Base-by-base conservation (phyloP, 140 eudicot species). In the Ambrosia hybrid region DNA sequence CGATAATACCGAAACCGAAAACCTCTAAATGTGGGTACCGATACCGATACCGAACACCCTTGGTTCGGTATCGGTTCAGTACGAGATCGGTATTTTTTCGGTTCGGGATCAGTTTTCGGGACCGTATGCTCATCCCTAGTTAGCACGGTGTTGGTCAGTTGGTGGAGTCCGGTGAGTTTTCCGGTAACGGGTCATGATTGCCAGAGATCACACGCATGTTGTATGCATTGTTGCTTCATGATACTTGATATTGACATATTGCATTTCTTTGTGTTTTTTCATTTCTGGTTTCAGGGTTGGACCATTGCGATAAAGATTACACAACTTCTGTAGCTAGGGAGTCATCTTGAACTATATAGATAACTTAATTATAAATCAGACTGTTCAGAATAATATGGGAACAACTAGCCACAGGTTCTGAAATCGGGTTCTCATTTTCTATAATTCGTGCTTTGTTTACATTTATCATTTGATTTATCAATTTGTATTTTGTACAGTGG, bases 401-500 rank as follows among this genome's bases (percentile, higher is more conserved):
- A 64, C 68, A 34, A 45, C 9, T 78, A 56, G 6, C 4, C 82
- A 53, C 68, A 78, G 82, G 82, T 64, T 78, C 73, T 55, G 21
- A 21, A 64, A 57, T 62, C 43, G 14, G 65, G 48, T 39, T 74
- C 46, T 52, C 62, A 10, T 65, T 13, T 39, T 56, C 39, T 9
- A 53, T 56, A 39, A 5, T 9, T 5, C 9, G 16, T 56, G 21
- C 12, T 15, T 10, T 46, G 65, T 51, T 69, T 65, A 6, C 71
- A 16, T 15, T 43, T 51, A 3, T 52, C 5, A n/a, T 64, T 41
- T 62, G 66, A 34, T 4, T 5, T 71, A n/a, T 41, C 15, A 73
- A 51, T 69, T 66, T 69, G 2, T 76, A 81, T 83, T 69, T 66
- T 69, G 2, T 76, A 81, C 84, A 86, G 95, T 71, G 75, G 69